phyloP scores from a whole-genome alignment of 2,329 filamentous ascomycete genomes.

The Aspergillus carbonarius region DNA sequence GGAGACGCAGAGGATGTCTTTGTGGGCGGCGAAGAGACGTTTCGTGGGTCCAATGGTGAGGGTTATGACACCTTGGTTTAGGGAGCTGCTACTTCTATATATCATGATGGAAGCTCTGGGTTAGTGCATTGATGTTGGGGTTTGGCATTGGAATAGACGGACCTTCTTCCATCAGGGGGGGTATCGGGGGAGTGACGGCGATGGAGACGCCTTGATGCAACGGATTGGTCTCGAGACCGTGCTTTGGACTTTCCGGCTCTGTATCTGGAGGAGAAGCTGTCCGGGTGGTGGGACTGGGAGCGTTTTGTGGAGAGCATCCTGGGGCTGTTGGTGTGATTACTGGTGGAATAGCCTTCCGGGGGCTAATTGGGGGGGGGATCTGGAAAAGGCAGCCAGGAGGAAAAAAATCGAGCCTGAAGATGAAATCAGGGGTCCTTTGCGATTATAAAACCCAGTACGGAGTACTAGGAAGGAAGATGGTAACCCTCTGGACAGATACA shows the following conservation, averaged over 20 bases:
- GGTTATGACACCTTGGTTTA: slow-evolving; percentile 72
- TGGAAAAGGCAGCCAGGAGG: background rate
- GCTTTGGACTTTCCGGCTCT: slow-evolving; percentile 42
- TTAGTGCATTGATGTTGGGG: background rate
- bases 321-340: background rate
- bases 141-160: slow-evolving; percentile 13
- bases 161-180: slow-evolving; percentile 38
- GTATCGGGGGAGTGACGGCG: slow-evolving; percentile 30
- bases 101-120: background rate
- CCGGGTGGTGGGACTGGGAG: slow-evolving; percentile 26
- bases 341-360: background rate
- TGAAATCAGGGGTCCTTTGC: slow-evolving; percentile 6
- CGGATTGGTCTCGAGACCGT: slow-evolving; percentile 29
- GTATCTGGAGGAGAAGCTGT: slow-evolving; percentile 43
- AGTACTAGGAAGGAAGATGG: slow-evolving; percentile 8
- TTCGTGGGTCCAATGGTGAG: slow-evolving; percentile 77
- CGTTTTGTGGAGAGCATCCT: slow-evolving; percentile 25
- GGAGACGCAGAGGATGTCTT: slow-evolving; percentile 75
- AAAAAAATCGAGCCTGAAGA: background rate
- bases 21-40: slow-evolving; percentile 86
- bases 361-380: background rate
- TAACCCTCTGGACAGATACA: slow-evolving; percentile 7
- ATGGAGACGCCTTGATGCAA: slow-evolving; percentile 27
- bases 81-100: slow-evolving; percentile 42
- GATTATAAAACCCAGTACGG: slow-evolving; percentile 11